Evolutionary conservation across 2,329 filamentous ascomycete species (phyloP), one percentile per base, ranked within the genome.

Genomic region (Arthrobotrys iridis): DNA sequence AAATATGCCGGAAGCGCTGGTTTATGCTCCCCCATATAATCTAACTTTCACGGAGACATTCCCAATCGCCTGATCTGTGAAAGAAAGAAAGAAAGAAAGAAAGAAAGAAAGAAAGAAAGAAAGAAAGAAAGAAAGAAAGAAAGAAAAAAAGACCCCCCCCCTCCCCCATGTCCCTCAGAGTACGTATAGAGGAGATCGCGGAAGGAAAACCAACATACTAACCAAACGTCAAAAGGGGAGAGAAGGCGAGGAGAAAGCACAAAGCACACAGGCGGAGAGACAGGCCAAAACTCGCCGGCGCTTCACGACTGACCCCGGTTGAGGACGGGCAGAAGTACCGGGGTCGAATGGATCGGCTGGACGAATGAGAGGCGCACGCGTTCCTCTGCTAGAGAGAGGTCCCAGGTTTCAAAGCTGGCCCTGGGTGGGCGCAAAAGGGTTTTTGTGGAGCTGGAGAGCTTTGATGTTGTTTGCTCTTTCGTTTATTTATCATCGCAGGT

Each of bases 331-430:
- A 60, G 57, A 73, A 74, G 24, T 30, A 43, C 60, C 28, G 35
- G 70, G 70, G 60, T 66, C 52, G 52, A 62, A 74, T 74, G 70
- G 70, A 57, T 66, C 60, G 43, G 43, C 26, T 52, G 57, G 57
- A 55, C 7, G 30, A 24, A 70, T 62, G 62, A 48, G 70, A 74
- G 68, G 68, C 62, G 46, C 68, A 60, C 33, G 30, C 45, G 33
- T n/a, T 2, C 11, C 8, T 11, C 26, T 18, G 33, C 43, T 48
- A 43, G 41, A 11, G n/a, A 28, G 18, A 60, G 20, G 30, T 28
- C 28, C 22, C 22, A 7, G 10, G 30, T 33, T 35, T 57, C 28
- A 30, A 63, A 63, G 13, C 28, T 6, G 13, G 11, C 10, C 15
- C 7, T 18, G 11, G 22, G 13, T 3, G 22, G 24, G 41, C 26